Conservation (phyloP, 192 early-diverging fungal species). For the Rhizophlyctis rosea region DNA sequence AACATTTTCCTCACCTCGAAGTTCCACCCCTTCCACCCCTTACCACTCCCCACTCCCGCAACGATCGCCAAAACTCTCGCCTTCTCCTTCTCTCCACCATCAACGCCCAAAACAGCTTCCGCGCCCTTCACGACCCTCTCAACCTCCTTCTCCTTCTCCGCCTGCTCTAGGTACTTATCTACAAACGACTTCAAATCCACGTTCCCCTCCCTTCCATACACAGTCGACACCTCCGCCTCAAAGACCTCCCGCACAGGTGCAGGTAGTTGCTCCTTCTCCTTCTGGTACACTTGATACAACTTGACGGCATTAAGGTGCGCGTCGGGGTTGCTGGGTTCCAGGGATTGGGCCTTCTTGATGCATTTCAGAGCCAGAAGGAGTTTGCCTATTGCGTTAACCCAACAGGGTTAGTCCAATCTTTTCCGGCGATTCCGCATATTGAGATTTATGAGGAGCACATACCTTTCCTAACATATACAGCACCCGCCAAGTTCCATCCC, state of each 20-base stretch:
- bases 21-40: no score
- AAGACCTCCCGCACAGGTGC: constrained; percentile 18
- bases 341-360: constrained; percentile 46
- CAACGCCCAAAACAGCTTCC: constrained; percentile 4
- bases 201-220: constrained; percentile 6
- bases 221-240: neutral
- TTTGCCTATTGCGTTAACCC: constrained; percentile 61
- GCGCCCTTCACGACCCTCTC: neutral
- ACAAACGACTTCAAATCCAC: neutral
- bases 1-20: no score
- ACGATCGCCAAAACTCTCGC: no score
- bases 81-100: constrained; percentile 6
- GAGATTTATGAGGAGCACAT: constrained; percentile 14
- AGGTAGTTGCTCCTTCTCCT: neutral
- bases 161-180: constrained; percentile 6
- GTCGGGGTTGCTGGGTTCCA: constrained; percentile 5
- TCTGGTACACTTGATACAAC: neutral
- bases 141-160: constrained; percentile 2
- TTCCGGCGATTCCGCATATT: neutral
- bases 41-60: no score
- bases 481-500: constrained; percentile 59
- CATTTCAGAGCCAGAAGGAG: constrained; percentile 62
- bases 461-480: constrained; percentile 68
- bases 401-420: neutral
- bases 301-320: neutral